phyloP scores from a whole-genome alignment of 2,329 filamentous ascomycete genomes.

The Neofusicoccum cordaticola region DNA sequence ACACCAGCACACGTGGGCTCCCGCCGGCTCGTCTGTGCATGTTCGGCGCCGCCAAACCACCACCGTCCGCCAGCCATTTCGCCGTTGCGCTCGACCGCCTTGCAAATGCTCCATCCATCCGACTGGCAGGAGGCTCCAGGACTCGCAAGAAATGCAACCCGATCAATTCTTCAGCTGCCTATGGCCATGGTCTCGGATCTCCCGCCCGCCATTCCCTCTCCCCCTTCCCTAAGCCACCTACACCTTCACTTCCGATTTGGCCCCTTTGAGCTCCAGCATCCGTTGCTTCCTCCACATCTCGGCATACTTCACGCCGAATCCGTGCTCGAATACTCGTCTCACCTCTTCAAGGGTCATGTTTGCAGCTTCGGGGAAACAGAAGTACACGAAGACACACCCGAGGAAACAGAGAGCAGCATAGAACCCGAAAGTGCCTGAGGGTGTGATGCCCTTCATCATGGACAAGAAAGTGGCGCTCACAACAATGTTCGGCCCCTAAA shows the following conservation, averaged over 20 bases:
- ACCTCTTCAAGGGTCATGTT: slow-evolving; percentile 38
- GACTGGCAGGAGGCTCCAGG: too few relatives aligned
- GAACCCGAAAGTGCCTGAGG: slow-evolving; percentile 38
- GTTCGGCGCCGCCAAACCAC: too few relatives aligned
- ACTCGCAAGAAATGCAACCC: too few relatives aligned
- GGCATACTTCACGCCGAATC: slow-evolving; percentile 35
- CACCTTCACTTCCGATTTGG: slow-evolving; percentile 24
- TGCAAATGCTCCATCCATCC: too few relatives aligned
- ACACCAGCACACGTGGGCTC: not conserved
- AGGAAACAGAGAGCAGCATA: slow-evolving; percentile 41
- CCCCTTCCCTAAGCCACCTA: not conserved
- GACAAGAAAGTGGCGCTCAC: slow-evolving; percentile 38
- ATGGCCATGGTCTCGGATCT: too few relatives aligned
- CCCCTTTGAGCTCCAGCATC: slow-evolving; percentile 17
- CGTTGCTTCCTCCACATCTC: slow-evolving; percentile 16
- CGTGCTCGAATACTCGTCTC: slow-evolving; percentile 33
- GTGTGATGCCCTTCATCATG: slow-evolving; percentile 39
- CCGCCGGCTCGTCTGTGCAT: too few relatives aligned
- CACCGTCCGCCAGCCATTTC: too few relatives aligned
- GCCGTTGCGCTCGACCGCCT: too few relatives aligned
- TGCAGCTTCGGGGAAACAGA: slow-evolving; percentile 41
- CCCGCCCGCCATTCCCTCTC: too few relatives aligned
- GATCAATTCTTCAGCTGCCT: too few relatives aligned
- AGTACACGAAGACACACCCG: slow-evolving; percentile 38
- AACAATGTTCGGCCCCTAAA: slow-evolving; percentile 28